phyloP scores from a whole-genome alignment of 1,284 basidiomycete species.

The Golubevia sp. region DNA sequence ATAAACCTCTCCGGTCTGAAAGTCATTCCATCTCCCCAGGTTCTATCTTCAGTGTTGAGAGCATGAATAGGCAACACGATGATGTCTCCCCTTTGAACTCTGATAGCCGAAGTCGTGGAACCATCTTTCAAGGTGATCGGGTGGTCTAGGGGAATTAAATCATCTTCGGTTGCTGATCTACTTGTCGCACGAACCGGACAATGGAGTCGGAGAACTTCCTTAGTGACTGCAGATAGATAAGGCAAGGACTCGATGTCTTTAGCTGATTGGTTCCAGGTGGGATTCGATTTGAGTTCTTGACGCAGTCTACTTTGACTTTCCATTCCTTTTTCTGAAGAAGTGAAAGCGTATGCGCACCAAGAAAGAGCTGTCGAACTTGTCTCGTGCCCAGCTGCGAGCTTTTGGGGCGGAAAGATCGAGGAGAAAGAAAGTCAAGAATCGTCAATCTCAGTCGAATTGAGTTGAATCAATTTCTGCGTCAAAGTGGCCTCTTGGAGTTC shows the following conservation, averaged over 20 bases:
- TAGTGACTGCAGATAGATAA: constrained; percentile 5
- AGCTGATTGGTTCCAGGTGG: constrained; percentile 1
- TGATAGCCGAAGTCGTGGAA: not conserved
- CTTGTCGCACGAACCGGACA: not conserved
- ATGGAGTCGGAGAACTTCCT: constrained; percentile 2
- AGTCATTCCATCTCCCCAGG: constrained; percentile 5
- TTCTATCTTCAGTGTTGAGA: not conserved
- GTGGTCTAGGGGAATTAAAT: not conserved
- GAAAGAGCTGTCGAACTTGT: not conserved
- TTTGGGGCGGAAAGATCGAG: not conserved
- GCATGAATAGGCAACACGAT: not conserved
- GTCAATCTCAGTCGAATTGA: not conserved
- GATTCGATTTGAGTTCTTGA: not conserved
- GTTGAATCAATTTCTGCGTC: not conserved
- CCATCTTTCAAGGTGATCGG: constrained; percentile 1
- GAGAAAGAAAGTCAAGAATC: not conserved
- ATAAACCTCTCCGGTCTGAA: constrained; percentile 6
- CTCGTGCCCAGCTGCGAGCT: constrained; percentile 1
- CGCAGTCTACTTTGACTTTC: constrained; percentile 3
- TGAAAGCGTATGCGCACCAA: constrained; percentile 2
- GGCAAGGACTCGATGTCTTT: constrained; percentile 3
- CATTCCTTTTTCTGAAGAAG: not conserved
- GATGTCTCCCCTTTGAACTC: constrained; percentile 3
- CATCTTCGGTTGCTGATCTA: not conserved
- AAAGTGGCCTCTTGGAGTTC: too few species aligned